These are phyloP conservation scores for Talaromyces amestolkiae DNA, from an alignment of 2,329 filamentous ascomycete species.

Conservation along the genomic window DNA sequence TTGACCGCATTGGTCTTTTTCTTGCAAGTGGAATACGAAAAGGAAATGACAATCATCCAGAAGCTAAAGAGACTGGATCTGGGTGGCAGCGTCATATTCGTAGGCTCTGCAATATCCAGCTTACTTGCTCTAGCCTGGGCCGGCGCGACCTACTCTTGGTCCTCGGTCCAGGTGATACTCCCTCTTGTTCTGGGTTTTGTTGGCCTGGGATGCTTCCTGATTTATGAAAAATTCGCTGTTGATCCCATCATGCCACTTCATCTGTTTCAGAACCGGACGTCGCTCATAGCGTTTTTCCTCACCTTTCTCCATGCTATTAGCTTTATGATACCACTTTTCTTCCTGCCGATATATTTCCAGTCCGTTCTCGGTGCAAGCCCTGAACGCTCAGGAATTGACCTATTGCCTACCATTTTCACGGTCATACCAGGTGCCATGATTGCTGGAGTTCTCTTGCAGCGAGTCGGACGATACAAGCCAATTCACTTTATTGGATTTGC, in stretches of 20 bases:
- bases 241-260: constrained; percentile 43
- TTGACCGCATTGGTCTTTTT: constrained; percentile 28
- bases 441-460: constrained; percentile 32
- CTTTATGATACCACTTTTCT: constrained; percentile 39
- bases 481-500: constrained; percentile 31
- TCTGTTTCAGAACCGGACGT: constrained; percentile 49
- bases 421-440: constrained; percentile 30
- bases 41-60: constrained; percentile 10
- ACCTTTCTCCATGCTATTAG: constrained; percentile 41
- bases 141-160: constrained; percentile 32
- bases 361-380: constrained; percentile 37
- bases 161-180: constrained; percentile 27
- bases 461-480: constrained; percentile 34
- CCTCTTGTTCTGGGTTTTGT: constrained; percentile 29
- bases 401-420: constrained; percentile 31
- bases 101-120: constrained; percentile 27
- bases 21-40: constrained; percentile 23
- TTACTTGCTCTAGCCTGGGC: constrained; percentile 33
- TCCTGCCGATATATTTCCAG: constrained; percentile 50
- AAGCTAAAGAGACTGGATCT: constrained; percentile 28
- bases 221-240: constrained; percentile 18
- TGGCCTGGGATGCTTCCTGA: constrained; percentile 25
- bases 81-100: constrained; percentile 30
- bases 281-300: constrained; percentile 28
- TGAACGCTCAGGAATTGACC: constrained; percentile 29